Conservation (phyloP, 2,329 filamentous ascomycete species). For the Metarhizium anisopliae region DNA sequence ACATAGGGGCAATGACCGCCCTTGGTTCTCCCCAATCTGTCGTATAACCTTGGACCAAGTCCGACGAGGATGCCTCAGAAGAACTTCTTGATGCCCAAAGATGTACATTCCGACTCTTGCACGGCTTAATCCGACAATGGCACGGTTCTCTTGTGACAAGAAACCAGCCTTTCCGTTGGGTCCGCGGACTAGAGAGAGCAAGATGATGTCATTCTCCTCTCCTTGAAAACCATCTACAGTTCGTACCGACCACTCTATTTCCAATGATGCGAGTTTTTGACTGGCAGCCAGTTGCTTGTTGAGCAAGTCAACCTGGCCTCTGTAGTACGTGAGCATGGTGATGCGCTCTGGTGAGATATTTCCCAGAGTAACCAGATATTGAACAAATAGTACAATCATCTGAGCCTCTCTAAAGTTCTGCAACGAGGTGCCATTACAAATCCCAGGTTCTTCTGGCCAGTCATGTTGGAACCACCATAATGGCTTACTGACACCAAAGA, state of each 20-base stretch:
- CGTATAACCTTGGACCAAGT: conserved; percentile 33
- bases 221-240: conserved; percentile 89
- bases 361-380: conserved; percentile 59
- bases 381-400: conserved; percentile 66
- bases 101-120: conserved; percentile 74
- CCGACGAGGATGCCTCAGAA: conserved; percentile 28
- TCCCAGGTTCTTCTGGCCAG: conserved; percentile 36
- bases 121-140: conserved; percentile 53
- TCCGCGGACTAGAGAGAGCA: conserved; percentile 74
- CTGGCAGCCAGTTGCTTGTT: conserved; percentile 34
- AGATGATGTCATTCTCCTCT: conserved; percentile 77
- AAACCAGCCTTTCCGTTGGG: conserved; percentile 59
- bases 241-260: conserved; percentile 47
- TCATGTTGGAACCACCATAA: conserved; percentile 38
- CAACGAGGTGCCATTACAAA: conserved; percentile 43
- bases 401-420: conserved; percentile 60
- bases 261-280: conserved; percentile 13
- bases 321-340: conserved; percentile 81
- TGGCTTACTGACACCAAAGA: conserved; percentile 33
- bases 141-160: conserved; percentile 51
- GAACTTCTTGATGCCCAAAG: conserved; percentile 62
- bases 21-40: conserved; percentile 29
- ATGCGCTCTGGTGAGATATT: conserved; percentile 52
- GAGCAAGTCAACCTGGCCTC: conserved; percentile 66
- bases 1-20: conserved; percentile 11